Conservation (phyloP, 306 rosid genomes). For the Cicer arietinum region DNA sequence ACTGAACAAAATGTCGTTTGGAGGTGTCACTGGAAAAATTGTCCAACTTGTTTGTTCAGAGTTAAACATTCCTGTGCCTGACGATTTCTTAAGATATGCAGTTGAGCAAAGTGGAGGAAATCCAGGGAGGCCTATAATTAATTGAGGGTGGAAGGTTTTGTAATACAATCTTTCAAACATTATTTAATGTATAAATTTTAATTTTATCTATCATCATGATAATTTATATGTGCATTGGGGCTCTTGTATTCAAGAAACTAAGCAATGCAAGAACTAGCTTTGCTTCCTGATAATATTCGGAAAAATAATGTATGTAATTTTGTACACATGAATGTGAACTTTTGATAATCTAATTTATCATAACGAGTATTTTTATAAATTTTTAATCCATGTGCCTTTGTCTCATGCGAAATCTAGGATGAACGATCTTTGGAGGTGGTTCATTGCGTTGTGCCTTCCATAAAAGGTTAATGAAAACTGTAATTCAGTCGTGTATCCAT, state of each 20-base stretch:
- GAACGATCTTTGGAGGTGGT: neutral
- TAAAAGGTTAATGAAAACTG: neutral
- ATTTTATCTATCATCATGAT: slow-evolving; percentile 1
- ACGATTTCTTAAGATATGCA: slow-evolving; percentile 55
- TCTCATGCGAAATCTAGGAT: neutral
- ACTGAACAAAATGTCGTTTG: slow-evolving; percentile 82
- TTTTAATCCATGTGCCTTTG: neutral
- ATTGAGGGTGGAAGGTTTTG: slow-evolving; percentile 52
- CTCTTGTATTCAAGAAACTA: slow-evolving; percentile 1
- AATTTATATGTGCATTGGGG: slow-evolving; percentile 6
- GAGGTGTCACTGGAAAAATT: slow-evolving; percentile 68
- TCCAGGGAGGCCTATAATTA: slow-evolving; percentile 64
- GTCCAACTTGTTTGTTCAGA: slow-evolving; percentile 84
- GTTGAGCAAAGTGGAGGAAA: slow-evolving; percentile 44
- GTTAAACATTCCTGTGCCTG: slow-evolving; percentile 80
- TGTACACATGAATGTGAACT: slow-evolving; percentile 20
- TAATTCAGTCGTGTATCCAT: neutral
- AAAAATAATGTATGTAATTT: slow-evolving; percentile 35
- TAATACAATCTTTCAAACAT: slow-evolving; percentile 8
- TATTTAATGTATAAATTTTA: slow-evolving; percentile 19
- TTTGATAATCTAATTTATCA: neutral
- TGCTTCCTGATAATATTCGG: neutral
- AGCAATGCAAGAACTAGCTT: neutral
- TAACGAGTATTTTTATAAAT: neutral
- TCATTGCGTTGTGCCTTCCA: neutral